Base-by-base conservation (phyloP, 2,329 filamentous ascomycete genomes). In the Pestalotiopsis sp. region DNA sequence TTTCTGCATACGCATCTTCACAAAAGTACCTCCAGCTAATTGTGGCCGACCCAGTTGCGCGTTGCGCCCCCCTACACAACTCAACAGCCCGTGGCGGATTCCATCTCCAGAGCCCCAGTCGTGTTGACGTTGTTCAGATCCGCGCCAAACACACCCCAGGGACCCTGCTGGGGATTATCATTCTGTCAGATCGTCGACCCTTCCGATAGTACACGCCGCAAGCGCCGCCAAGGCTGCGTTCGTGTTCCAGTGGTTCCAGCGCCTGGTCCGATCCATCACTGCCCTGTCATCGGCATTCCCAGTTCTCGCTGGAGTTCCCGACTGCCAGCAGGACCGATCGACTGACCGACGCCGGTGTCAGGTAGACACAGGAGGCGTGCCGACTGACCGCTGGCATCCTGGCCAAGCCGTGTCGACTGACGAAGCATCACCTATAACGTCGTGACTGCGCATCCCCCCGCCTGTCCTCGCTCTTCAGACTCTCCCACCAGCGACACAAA, bases 181-280 rank as follows among this genome's bases (percentile, higher is more conserved):
- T 56, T 65, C 62, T 65, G 62, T 57, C 44, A 65, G 48, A 56
- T 35, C 20, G 22, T 65, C 44, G 62, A 65, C 17, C 56, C 52
- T 38, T 65, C 40, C 44, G 62, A 65, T n/a, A 13, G 40, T 52
- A 20, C 4, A 64, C 17, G 56, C 26, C 17, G 22, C 22, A 14
- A 35, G 14, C 17, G n/a, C 56, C 30, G 14, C 48, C 62, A 30
- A 35, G 62, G 40, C 22, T 56, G 20, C 6, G 62, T 44, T 56
- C 22, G 22, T 65, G 62, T 35, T 56, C 26, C 20, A 35, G 48
- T 30, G 20, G 62, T 35, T 56, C 26, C 20, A 20, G 48, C 20
- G 20, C 24, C 48, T 65, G 22, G 62, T 57, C 62, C 62, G 48
- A 48, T 56, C 44, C 40, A 39, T 65, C 48, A 17, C 35, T 38